These are phyloP conservation scores for Lithohypha guttulata DNA, from an alignment of 2,329 filamentous ascomycete genomes.

Conservation along the genomic window DNA sequence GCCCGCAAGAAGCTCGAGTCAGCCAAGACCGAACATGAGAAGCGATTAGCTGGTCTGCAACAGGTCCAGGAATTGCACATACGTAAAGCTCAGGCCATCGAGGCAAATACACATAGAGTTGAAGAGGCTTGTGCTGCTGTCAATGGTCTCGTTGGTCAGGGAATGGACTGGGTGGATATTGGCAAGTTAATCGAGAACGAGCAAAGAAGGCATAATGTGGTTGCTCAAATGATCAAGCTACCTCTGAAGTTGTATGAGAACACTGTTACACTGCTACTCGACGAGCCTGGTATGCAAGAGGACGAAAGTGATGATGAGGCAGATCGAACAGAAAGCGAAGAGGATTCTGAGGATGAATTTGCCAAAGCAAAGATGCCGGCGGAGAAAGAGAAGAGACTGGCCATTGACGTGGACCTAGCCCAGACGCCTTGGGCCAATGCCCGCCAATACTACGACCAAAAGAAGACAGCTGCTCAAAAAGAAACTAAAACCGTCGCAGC, in stretches of 20 bases:
- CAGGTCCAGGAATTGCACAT: conserved; percentile 71
- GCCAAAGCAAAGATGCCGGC: conserved; percentile 19
- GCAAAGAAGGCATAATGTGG: conserved; percentile 66
- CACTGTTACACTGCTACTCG: conserved; percentile 66
- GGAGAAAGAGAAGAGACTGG: conserved; percentile 38
- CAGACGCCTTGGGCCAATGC: conserved; percentile 83
- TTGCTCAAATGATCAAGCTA: conserved; percentile 75
- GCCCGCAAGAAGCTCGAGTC: conserved; percentile 77
- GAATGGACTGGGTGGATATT: conserved; percentile 97
- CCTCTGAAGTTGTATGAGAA: conserved; percentile 88
- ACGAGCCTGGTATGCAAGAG: conserved; percentile 56
- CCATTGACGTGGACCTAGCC: conserved; percentile 74
- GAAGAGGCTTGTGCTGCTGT: conserved; percentile 89
- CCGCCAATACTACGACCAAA: conserved; percentile 82
- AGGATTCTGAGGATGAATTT: conserved; percentile 28
- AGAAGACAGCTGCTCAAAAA: conserved; percentile 71
- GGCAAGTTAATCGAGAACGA: conserved; percentile 79
- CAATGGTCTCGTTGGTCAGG: conserved; percentile 80
- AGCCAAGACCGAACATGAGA: conserved; percentile 72
- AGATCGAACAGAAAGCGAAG: conserved; percentile 39
- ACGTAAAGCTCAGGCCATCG: conserved; percentile 78
- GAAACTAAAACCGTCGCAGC: conserved; percentile 77
- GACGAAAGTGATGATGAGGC: conserved; percentile 52
- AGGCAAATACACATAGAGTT: conserved; percentile 81
- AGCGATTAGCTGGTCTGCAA: conserved; percentile 73